Percentiles rank a stretch among this genome's conserved stretches.
These are phyloP conservation scores for Closterium sp. DNA, from an alignment of 139 green algal genomes.

Conservation along the genomic window DNA sequence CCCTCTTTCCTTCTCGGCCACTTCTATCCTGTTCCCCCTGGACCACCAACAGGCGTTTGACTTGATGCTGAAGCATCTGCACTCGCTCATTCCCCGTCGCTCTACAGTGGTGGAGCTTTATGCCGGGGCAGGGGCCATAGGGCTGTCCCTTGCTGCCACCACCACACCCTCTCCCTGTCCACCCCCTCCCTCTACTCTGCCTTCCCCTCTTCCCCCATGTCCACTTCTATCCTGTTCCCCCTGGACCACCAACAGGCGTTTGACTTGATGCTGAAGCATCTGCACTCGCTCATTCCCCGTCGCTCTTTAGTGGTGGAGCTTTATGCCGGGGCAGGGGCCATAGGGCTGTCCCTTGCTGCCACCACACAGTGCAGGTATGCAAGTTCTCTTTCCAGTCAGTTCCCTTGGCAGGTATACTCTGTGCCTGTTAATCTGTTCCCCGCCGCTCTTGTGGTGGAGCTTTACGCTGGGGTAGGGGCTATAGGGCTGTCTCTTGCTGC, in stretches of 20 bases:
- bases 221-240: too few relatives aligned
- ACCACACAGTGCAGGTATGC: neutral
- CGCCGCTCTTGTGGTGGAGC: constrained; percentile 57
- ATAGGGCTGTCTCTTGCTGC: constrained; percentile 64
- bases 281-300: constrained; percentile 49
- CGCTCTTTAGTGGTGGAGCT: constrained; percentile 63
- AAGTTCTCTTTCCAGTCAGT: too few relatives aligned
- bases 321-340: constrained; percentile 75
- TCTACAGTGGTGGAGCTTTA: too few relatives aligned
- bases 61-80: constrained; percentile 52
- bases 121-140: too few relatives aligned
- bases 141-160: too few relatives aligned
- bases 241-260: constrained; percentile 61
- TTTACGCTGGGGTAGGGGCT: constrained; percentile 74
- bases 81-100: constrained; percentile 46
- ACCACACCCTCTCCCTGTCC: too few relatives aligned
- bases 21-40: too few relatives aligned
- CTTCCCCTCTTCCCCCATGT: neutral
- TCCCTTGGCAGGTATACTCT: too few relatives aligned
- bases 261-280: constrained; percentile 52
- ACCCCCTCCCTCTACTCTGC: too few relatives aligned
- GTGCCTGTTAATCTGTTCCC: too few relatives aligned
- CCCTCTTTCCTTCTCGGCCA: neutral
- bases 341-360: constrained; percentile 61
- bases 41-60: constrained; percentile 62